A percentile compares a stretch with the other conserved stretches of the same genome.
These are phyloP conservation scores for Hygrophila difformis DNA, from an alignment of 257 asterid species.

Conservation along the genomic window DNA sequence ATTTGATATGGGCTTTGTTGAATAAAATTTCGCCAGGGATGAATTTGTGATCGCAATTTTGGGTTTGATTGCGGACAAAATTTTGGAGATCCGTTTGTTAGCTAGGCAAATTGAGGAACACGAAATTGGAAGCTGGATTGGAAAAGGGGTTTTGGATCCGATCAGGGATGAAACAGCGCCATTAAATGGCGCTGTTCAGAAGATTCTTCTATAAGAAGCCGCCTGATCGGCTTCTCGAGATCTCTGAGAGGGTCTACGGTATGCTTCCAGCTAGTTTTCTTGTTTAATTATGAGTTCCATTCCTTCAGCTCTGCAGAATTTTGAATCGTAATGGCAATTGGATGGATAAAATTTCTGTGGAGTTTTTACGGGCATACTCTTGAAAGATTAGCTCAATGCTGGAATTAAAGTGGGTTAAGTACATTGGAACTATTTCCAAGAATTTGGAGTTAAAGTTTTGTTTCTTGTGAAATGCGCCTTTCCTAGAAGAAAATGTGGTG, in stretches of 20 bases:
- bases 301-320: background rate
- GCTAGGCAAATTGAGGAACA: background rate
- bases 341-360: background rate
- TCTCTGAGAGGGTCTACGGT: constrained; percentile 75
- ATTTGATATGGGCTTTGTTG: background rate
- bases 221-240: constrained; percentile 78
- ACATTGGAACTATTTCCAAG: background rate
- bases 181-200: constrained; percentile 77
- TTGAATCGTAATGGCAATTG: background rate
- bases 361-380: background rate
- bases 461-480: too few relatives aligned
- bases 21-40: too few relatives aligned
- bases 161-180: constrained; percentile 62
- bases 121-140: background rate
- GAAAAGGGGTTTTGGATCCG: constrained; percentile 38
- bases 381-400: background rate
- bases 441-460: too few relatives aligned
- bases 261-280: background rate
- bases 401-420: constrained; percentile 5
- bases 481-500: too few relatives aligned
- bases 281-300: constrained; percentile 5
- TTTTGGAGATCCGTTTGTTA: constrained; percentile 25
- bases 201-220: constrained; percentile 70
- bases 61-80: constrained; percentile 2
- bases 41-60: background rate